A percentile compares a stretch with the other conserved stretches of the same genome.
Evolutionary conservation across 129 eudicot species (phyloP).

Genomic region (Saposhnikovia divaricata): DNA sequence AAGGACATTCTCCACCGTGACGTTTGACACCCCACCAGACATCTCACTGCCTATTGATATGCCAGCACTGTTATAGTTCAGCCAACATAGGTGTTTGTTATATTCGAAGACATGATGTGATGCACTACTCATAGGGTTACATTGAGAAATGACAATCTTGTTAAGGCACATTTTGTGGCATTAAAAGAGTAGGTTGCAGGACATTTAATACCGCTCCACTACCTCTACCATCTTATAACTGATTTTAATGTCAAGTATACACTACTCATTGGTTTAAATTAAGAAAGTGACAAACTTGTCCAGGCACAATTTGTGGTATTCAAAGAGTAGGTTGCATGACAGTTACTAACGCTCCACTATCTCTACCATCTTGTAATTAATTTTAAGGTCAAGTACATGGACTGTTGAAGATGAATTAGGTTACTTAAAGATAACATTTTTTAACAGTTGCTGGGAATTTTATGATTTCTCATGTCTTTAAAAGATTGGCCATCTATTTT

Average conservation of each 20-base stretch:
- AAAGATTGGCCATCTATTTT: too few species aligned
- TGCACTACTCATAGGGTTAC: not conserved
- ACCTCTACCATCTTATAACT: not conserved
- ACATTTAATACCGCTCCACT: not conserved
- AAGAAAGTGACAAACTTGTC: not conserved
- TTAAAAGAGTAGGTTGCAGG: not conserved
- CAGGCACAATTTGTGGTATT: not conserved
- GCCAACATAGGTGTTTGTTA: constrained; percentile 13
- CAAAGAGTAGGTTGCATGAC: not conserved
- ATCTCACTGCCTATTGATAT: constrained; percentile 22
- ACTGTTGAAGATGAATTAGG: not conserved
- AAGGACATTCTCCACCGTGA: constrained; percentile 59
- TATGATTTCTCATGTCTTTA: not conserved
- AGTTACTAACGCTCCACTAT: not conserved
- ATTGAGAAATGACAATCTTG: not conserved
- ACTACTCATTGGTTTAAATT: not conserved
- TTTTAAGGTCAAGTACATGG: not conserved
- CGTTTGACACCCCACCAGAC: constrained; percentile 94
- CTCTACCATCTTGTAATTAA: not conserved
- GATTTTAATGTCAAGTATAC: not conserved
- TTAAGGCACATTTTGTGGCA: not conserved
- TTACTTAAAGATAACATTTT: not conserved
- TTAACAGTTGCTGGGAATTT: not conserved
- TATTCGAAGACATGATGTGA: not conserved
- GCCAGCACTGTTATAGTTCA: constrained; percentile 61